Conservation (phyloP, 352 stramenopile species). For the Thalassiosira livingstoniorum region DNA sequence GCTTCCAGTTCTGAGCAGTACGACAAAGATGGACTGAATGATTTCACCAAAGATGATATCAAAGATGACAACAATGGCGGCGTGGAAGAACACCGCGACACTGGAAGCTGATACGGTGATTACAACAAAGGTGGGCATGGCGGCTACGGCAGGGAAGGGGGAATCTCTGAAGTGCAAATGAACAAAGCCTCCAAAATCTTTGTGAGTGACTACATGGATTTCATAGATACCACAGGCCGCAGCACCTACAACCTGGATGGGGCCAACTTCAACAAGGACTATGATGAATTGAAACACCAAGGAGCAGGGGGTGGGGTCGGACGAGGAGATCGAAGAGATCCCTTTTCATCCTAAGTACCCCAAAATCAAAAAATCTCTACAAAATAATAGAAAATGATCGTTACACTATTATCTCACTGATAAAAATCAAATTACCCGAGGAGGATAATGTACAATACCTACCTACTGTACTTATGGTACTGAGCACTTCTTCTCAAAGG, state of each 20-base stretch:
- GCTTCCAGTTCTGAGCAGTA: slow-evolving; percentile 51
- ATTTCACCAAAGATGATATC: slow-evolving; percentile 85
- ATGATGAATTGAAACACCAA: slow-evolving; percentile 56
- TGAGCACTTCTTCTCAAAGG: no score
- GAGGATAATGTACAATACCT: no score
- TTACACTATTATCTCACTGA: no score
- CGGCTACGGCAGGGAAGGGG: slow-evolving; percentile 33
- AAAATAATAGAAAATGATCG: no score
- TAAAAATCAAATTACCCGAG: no score
- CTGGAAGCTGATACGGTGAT: slow-evolving; percentile 18
- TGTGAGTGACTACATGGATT: slow-evolving; percentile 84
- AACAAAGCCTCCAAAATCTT: slow-evolving; percentile 85
- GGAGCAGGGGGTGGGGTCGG: slow-evolving; percentile 74
- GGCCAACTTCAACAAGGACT: slow-evolving; percentile 53
- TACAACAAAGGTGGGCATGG: slow-evolving; percentile 45
- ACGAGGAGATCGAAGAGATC: slow-evolving; percentile 77
- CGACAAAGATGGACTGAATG: slow-evolving; percentile 85
- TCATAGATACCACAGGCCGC: slow-evolving; percentile 59
- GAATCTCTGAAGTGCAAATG: slow-evolving; percentile 76
- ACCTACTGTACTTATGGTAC: no score
- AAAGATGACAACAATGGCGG: slow-evolving; percentile 73
- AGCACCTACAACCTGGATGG: slow-evolving; percentile 44
- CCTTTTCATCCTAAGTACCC: no score
- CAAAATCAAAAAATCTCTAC: no score
- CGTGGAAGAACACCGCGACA: slow-evolving; percentile 29